Evolutionary conservation across 805 yeast species (phyloP), one percentile per base, ranked within the genome.

Genomic region (Starmerella floricola): DNA sequence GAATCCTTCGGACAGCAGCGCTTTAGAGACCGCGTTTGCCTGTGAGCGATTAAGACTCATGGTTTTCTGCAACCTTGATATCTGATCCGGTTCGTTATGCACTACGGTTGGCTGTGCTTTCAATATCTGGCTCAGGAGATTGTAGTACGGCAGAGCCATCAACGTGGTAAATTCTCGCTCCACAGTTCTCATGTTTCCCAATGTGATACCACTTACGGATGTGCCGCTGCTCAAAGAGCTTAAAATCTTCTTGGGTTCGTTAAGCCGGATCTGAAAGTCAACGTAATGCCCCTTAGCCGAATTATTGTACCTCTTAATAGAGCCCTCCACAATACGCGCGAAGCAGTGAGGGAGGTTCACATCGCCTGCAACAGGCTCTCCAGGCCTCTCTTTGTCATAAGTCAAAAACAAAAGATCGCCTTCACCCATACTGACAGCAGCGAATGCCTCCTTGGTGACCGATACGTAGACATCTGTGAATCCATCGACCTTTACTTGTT

Each of bases 141-240:
- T 93, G 55, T 86, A 93, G 57, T 79, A 86, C 40, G 72, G 78
- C 40, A 91, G 65, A 1, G 94, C 96, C 57, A 70, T 74, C 51
- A 93, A 62, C 0, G 98, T 80, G 0, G 87, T 72, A 53, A 67
- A 93, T 57, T 91, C 98, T 65, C 99, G 78, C 59, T 91, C 98
- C 13, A 87, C 72, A 0, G 99, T 88, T 1, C 81, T 72, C 86
- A 91, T 76, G 52, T 79, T 91, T 73, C 82, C 78, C 2, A 87
- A 79, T 42, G 74, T 71, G 71, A 85, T 70, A 15, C 78, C 86
- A 36, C 73, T 70, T 3, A 88, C 58, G 17, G 72, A 71, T 6
- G 78, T 62, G 36, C 80, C 72, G 0, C 91, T 81, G 1, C 78
- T 68, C 37, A 87, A 58, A 42, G 70, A 65, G 1, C 73, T 65